phyloP scores from a whole-genome alignment of 2,329 filamentous ascomycete species.

The Graphilbum ipis-grandicollis region DNA sequence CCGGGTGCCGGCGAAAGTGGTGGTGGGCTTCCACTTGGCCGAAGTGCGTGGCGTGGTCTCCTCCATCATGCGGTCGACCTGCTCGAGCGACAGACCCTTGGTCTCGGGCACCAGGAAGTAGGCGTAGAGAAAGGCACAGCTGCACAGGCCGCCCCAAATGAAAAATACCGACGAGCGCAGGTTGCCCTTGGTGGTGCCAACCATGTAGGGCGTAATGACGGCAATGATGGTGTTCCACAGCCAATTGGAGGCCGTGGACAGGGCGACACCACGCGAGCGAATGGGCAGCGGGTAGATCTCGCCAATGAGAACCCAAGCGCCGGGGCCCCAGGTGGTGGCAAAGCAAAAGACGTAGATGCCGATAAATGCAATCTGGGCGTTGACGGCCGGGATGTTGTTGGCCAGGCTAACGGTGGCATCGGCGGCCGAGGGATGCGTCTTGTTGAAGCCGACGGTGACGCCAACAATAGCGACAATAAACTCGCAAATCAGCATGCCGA shows the following conservation, averaged over 20 bases:
- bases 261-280: constrained; percentile 69
- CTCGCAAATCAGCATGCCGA: constrained; percentile 73
- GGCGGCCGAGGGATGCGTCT: constrained; percentile 26
- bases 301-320: constrained; percentile 67
- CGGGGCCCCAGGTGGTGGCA: constrained; percentile 74
- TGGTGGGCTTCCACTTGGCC: constrained; percentile 55
- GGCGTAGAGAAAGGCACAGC: constrained; percentile 40
- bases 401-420: constrained; percentile 22
- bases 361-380: constrained; percentile 72
- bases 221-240: constrained; percentile 55
- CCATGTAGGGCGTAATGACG: constrained; percentile 41
- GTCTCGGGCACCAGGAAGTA: constrained; percentile 62
- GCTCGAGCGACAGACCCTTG: constrained; percentile 61
- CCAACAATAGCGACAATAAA: constrained; percentile 71
- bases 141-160: constrained; percentile 55
- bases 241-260: constrained; percentile 84
- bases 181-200: constrained; percentile 41
- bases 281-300: constrained; percentile 85
- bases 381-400: constrained; percentile 38
- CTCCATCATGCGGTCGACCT: constrained; percentile 79
- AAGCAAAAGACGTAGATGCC: constrained; percentile 91
- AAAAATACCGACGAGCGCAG: constrained; percentile 57
- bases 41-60: constrained; percentile 65
- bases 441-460: constrained; percentile 39
- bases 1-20: constrained; percentile 40